These are phyloP conservation scores for Pichia cephalocereana DNA, from an alignment of 805 yeast genomes.

Conservation along the genomic window DNA sequence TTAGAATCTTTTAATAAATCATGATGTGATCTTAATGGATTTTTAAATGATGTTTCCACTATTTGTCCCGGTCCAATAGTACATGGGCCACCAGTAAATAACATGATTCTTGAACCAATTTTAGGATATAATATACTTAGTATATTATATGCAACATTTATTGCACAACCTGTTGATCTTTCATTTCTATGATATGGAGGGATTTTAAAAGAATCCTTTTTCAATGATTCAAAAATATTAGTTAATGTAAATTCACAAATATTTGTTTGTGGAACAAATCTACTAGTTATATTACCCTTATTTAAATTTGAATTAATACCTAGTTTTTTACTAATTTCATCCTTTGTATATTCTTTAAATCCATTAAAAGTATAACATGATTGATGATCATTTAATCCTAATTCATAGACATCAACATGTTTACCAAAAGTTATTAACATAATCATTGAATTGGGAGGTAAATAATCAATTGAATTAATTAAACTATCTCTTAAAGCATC, in stretches of 20 bases:
- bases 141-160: constrained; percentile 37
- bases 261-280: constrained; percentile 39
- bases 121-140: constrained; percentile 32
- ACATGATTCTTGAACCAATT: constrained; percentile 44
- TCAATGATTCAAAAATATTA: constrained; percentile 38
- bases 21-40: constrained; percentile 59
- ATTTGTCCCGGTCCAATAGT: constrained; percentile 58
- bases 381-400: constrained; percentile 28
- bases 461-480: constrained; percentile 29
- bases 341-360: constrained; percentile 37
- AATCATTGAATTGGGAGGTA: constrained; percentile 48
- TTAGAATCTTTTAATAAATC: constrained; percentile 40
- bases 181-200: constrained; percentile 36
- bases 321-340: constrained; percentile 36
- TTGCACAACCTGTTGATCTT: constrained; percentile 53
- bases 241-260: constrained; percentile 43
- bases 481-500: constrained; percentile 44
- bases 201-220: constrained; percentile 41
- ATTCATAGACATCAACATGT: constrained; percentile 49
- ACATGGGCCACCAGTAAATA: constrained; percentile 56
- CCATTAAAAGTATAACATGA: constrained; percentile 47
- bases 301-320: constrained; percentile 26
- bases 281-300: constrained; percentile 17
- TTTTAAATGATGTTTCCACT: constrained; percentile 46
- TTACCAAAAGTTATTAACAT: constrained; percentile 55